Evolutionary conservation across 371 early-diverging fungal genomes (phyloP), one percentile per base, ranked within the genome.

Genomic region (Circinella umbellata): DNA sequence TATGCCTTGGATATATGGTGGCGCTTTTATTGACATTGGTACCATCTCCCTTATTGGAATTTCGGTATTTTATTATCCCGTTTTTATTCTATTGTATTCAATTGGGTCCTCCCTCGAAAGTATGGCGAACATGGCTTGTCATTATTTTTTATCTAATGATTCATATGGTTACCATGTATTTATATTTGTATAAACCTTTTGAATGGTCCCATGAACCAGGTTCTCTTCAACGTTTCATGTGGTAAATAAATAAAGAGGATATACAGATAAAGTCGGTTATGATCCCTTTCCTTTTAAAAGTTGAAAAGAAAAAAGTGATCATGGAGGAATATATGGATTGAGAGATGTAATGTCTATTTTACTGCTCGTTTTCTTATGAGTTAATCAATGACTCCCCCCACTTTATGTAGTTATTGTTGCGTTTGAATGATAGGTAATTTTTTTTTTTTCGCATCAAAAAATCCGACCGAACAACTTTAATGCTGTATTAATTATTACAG

Each of bases 41-140:
- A 1, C 98, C 99, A 0, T 93, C 96, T 1, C 99, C 99, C 3
- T 77, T 98, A 35, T 76, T 98, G 35, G 99, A 98, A 75, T 95
- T 98, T 71, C 86, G 99, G 27, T 98, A 98, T 85, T 98, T 94
- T 80, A 92, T 97, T 46, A 80, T 95, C 4, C 98, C 97, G 0
- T 95, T 88, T 71, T 69, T 89, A 47, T 75, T 97, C 55, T 91
- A 88, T 51, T 84, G 94, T 46, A 65, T 95, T 18, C 89, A 96
- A 69, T 74, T 90, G 63, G 77, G 74, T 7, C 77, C 83, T 3
- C 75, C 78, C 1, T 42, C 47, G 11, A 55, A 60, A 17, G 34
- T 20, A 13, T 20, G 57, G 20, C 64, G 67, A n/a, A 20, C 64
- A 15, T 73, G 61, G 35, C 72, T 39, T 4, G 73, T 36, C 11